Percentiles rank a stretch among this genome's conserved stretches.
Evolutionary conservation across 2,329 filamentous ascomycete species (phyloP).

Genomic region (Colletotrichum abscissum): DNA sequence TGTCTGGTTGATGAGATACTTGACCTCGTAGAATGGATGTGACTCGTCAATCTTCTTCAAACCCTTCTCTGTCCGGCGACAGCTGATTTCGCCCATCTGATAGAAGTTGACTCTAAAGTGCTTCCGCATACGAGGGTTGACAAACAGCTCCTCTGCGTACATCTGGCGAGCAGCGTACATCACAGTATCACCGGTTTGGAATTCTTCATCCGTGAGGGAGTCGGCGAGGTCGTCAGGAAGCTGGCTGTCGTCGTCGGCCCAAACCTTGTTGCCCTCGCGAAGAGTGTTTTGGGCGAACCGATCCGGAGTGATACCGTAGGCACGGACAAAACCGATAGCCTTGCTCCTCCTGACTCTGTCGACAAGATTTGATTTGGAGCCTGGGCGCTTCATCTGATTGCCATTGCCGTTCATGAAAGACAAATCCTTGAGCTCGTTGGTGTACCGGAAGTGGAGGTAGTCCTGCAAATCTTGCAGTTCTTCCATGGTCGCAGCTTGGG

Average conservation of each 20-base stretch:
- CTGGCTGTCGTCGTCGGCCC: slow-evolving; percentile 85
- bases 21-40: slow-evolving; percentile 97
- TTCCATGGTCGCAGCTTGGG: slow-evolving; percentile 85
- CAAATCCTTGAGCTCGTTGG: slow-evolving; percentile 84
- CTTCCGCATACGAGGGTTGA: slow-evolving; percentile 90
- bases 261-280: slow-evolving; percentile 80
- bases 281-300: slow-evolving; percentile 89
- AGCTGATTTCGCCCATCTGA: slow-evolving; percentile 84
- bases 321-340: slow-evolving; percentile 84
- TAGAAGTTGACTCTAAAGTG: slow-evolving; percentile 88
- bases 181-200: slow-evolving; percentile 80
- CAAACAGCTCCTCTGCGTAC: slow-evolving; percentile 90
- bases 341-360: slow-evolving; percentile 86
- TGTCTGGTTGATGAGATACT: slow-evolving; percentile 92
- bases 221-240: slow-evolving; percentile 91
- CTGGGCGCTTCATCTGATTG: slow-evolving; percentile 81
- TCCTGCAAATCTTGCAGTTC: slow-evolving; percentile 97
- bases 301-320: slow-evolving; percentile 91
- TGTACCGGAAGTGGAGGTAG: slow-evolving; percentile 95
- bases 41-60: slow-evolving; percentile 93
- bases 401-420: slow-evolving; percentile 70
- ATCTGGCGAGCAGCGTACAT: slow-evolving; percentile 84
- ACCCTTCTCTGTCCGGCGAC: slow-evolving; percentile 92
- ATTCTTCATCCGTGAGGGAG: slow-evolving; percentile 77
- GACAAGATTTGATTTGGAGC: slow-evolving; percentile 82